phyloP scores from a whole-genome alignment of 2,329 filamentous ascomycete species.

The Epichloe amarillans region DNA sequence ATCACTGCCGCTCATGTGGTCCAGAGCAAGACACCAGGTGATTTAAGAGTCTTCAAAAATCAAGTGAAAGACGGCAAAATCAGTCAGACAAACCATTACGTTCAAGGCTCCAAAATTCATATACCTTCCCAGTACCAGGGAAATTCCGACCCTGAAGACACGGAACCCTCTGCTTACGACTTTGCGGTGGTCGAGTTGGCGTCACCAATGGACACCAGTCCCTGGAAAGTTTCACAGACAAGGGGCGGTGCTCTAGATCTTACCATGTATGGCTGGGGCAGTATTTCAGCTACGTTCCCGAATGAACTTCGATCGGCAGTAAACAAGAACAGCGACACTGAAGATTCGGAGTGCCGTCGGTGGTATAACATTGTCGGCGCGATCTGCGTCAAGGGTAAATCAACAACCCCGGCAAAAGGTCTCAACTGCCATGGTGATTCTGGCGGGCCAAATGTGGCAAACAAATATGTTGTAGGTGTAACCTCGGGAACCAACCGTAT shows the following conservation, averaged over 20 bases:
- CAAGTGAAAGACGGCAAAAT: fast-evolving
- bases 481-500: background rate
- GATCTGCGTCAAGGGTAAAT: background rate
- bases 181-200: background rate
- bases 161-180: background rate
- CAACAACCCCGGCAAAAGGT: background rate
- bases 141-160: background rate
- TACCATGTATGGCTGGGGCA: background rate
- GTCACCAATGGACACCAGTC: background rate
- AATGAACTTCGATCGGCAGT: background rate
- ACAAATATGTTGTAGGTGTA: background rate
- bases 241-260: background rate
- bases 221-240: background rate
- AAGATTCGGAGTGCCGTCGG: fast-evolving
- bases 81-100: fast-evolving
- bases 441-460: background rate
- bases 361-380: background rate
- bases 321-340: background rate
- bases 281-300: background rate
- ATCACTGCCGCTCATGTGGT: background rate
- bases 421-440: background rate
- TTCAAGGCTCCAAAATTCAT: background rate
- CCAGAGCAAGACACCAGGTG: fast-evolving
- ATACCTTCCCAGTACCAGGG: background rate
- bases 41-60: background rate